Conservation (phyloP, 495 filamentous ascomycete species). For the Staphylotrichum tortipilum region DNA sequence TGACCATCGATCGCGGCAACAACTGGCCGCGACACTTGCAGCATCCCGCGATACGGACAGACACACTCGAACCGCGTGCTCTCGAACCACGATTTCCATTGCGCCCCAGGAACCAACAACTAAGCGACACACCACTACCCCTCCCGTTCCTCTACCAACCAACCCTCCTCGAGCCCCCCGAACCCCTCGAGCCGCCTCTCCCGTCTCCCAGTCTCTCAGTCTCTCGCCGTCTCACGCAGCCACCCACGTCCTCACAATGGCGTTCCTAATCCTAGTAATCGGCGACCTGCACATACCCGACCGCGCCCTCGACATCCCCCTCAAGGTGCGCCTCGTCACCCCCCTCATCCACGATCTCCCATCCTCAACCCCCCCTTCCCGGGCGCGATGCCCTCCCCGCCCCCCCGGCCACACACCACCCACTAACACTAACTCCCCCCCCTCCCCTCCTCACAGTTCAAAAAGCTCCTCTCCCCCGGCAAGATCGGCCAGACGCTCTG, state of each 20-base stretch:
- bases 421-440: not conserved
- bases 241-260: conserved; percentile 24
- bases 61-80: too few relatives aligned
- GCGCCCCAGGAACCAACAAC: too few relatives aligned
- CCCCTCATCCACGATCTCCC: too few relatives aligned
- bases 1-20: too few relatives aligned
- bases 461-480: conserved; percentile 92
- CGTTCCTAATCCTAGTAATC: conserved; percentile 67
- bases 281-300: conserved; percentile 98
- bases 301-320: conserved; percentile 78
- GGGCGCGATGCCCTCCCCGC: not conserved
- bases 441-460: conserved; percentile 56
- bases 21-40: too few relatives aligned
- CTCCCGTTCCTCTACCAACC: too few relatives aligned
- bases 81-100: too few relatives aligned
- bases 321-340: conserved; percentile 54
- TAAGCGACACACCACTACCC: too few relatives aligned
- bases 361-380: not conserved
- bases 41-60: too few relatives aligned
- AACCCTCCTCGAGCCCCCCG: too few relatives aligned
- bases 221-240: not conserved
- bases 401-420: not conserved
- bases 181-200: too few relatives aligned
- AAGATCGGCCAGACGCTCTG: conserved; percentile 98
- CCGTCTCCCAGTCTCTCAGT: not conserved